A percentile compares a stretch with the other conserved stretches of the same genome.
Conservation (phyloP, 1,284 basidiomycete genomes). For the Sporisorium reilianum region DNA sequence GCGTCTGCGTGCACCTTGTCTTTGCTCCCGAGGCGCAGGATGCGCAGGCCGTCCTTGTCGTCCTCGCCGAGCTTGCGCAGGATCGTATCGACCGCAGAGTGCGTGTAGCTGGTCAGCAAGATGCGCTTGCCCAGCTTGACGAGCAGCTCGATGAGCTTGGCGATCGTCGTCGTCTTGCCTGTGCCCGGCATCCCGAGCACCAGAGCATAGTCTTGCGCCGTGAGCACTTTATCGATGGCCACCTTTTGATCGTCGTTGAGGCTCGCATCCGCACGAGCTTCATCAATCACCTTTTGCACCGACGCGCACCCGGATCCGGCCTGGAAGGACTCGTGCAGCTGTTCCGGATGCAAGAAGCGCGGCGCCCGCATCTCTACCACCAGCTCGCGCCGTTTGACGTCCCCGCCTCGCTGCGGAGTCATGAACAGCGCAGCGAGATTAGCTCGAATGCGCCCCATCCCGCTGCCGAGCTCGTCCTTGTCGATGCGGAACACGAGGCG, state of each 20-base stretch:
- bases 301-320: constrained; percentile 2
- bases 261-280: constrained; percentile 38
- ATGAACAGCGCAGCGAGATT: constrained; percentile 92
- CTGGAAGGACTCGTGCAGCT: constrained; percentile 3
- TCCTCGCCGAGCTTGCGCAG: constrained; percentile 79
- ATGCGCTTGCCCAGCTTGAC: constrained; percentile 86
- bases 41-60: constrained; percentile 68
- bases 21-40: constrained; percentile 86
- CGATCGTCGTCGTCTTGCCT: constrained; percentile 95
- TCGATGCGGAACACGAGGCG: constrained; percentile 85
- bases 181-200: constrained; percentile 98
- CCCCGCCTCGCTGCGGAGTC: constrained; percentile 72
- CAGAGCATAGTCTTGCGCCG: constrained; percentile 88
- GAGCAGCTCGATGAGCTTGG: constrained; percentile 84
- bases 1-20: constrained; percentile 79
- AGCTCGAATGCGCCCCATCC: constrained; percentile 87
- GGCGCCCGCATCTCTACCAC: constrained; percentile 86
- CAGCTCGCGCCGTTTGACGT: constrained; percentile 75
- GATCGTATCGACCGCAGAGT: constrained; percentile 97
- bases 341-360: constrained; percentile 71
- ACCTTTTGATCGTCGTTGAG: constrained; percentile 82
- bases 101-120: constrained; percentile 90
- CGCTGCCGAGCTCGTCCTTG: constrained; percentile 88
- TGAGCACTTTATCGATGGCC: constrained; percentile 81
- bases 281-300: neutral